Evolutionary conservation across 2,329 filamentous ascomycete genomes (phyloP), one percentile per base, ranked within the genome.

Genomic region (Colletotrichum navitas): DNA sequence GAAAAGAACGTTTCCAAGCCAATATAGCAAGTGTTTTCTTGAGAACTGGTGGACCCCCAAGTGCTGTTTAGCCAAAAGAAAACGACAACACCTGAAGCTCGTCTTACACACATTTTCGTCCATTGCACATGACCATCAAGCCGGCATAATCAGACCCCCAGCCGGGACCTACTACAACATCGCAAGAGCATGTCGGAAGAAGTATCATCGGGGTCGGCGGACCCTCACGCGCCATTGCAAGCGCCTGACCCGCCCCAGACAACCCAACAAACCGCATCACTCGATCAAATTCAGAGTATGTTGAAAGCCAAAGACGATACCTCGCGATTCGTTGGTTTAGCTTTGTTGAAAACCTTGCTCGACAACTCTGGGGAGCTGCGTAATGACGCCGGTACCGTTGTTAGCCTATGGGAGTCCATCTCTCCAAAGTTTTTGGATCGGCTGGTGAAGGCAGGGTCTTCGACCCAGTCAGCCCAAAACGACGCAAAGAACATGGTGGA

Each of bases 281-380:
- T 89, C 63, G 80, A 85, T 62, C 87, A 87, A 75, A 86, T 92
- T 64, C 83, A 88, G 74, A 76, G 82, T 1, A 84, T 92, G 3
- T 84, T 93, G 43, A 82, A 83, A 65, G 80, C 87, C 65, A 90
- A 89, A 72, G 87, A 92, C 77, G 91, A 93, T 77, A 93, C 91
- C 0, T 88, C 89, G 26, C 86, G 89, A 76, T 92, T 93, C 74
- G 90, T 92, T 49, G 91, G 90, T 10, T 82, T 93, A 29, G 89
- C 90, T 1, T 83, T 93, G 29, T 84, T 93, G 62, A 91, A 90
- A 76, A 88, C 89, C n/a, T 80, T 91, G 16, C 83, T 93, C 41
- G 90, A 92, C 78, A 90, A 88, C 76, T 86, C 87, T 7, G 80
- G 84, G 29, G 79, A 84, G n/a, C 79, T 90, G 29, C 84, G 84